Evolutionary conservation across 345 rosid species (phyloP).

Genomic region (Carallia brachiata): DNA sequence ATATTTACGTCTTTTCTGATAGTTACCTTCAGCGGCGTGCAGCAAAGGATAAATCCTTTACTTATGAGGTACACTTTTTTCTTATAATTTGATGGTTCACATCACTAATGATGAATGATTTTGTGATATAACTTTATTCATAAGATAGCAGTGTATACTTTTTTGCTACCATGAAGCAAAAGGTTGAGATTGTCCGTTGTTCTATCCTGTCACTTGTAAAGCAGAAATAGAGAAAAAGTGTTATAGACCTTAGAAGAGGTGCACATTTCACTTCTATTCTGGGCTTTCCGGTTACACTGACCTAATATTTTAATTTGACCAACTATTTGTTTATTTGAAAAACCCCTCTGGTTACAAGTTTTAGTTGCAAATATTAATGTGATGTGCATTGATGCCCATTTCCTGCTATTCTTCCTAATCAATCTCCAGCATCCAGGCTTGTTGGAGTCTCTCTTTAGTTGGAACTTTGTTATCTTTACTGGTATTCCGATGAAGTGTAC

Average conservation of each 20-base stretch:
- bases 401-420: not conserved
- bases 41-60: constrained; percentile 71
- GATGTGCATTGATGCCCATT: not conserved
- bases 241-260: not conserved
- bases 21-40: constrained; percentile 86
- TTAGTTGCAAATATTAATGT: not conserved
- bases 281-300: not conserved
- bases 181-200: not conserved
- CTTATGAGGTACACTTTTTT: constrained; percentile 70
- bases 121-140: not conserved
- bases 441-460: not conserved
- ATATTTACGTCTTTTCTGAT: constrained; percentile 30
- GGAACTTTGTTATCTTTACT: not conserved
- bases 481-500: too few species aligned
- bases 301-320: not conserved
- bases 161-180: not conserved
- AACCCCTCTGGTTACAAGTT: not conserved
- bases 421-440: not conserved
- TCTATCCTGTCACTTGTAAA: not conserved
- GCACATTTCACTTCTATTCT: not conserved
- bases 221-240: not conserved
- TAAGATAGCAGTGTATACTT: not conserved
- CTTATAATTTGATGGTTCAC: constrained; percentile 9
- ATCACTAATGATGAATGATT: not conserved
- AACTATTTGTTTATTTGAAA: not conserved